Evolutionary conservation across 208 protist genomes (phyloP).

Genomic region (Balamuthia mandrillaris): DNA sequence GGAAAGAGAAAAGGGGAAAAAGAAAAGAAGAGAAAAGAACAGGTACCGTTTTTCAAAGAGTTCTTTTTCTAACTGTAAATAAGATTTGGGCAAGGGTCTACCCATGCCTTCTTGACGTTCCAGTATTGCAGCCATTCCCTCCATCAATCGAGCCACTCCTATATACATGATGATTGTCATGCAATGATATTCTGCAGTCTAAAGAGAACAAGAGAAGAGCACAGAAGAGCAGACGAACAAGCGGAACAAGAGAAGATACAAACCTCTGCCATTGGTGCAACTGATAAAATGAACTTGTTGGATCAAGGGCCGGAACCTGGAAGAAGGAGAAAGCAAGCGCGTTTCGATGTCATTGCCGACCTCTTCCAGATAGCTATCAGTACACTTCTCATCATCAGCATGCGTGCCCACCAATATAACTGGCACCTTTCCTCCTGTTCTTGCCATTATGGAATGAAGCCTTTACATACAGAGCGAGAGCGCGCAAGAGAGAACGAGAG

Average conservation of each 20-base stretch:
- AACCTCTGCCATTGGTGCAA: not conserved
- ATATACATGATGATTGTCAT: not conserved
- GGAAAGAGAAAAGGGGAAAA: too few relatives aligned
- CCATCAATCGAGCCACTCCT: not conserved
- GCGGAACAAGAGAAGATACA: not conserved
- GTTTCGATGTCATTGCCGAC: not conserved
- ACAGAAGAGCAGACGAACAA: too few relatives aligned
- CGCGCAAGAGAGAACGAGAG: too few relatives aligned
- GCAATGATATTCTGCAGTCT: not conserved
- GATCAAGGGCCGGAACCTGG: not conserved
- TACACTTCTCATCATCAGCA: not conserved
- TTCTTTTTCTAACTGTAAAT: conserved; percentile 13
- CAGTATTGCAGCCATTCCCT: not conserved
- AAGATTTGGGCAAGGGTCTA: not conserved
- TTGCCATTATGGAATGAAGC: not conserved
- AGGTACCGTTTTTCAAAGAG: too few relatives aligned
- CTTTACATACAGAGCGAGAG: too few relatives aligned
- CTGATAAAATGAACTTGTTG: conserved; percentile 17
- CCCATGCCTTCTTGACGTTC: conserved; percentile 2
- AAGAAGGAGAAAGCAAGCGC: not conserved
- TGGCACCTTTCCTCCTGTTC: not conserved
- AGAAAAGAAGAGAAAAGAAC: too few relatives aligned
- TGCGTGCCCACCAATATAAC: conserved; percentile 15
- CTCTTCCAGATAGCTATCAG: not conserved
- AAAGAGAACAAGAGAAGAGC: too few relatives aligned